Conservation (phyloP, 371 early-diverging fungal genomes). For the Haplosporangium sp. region DNA sequence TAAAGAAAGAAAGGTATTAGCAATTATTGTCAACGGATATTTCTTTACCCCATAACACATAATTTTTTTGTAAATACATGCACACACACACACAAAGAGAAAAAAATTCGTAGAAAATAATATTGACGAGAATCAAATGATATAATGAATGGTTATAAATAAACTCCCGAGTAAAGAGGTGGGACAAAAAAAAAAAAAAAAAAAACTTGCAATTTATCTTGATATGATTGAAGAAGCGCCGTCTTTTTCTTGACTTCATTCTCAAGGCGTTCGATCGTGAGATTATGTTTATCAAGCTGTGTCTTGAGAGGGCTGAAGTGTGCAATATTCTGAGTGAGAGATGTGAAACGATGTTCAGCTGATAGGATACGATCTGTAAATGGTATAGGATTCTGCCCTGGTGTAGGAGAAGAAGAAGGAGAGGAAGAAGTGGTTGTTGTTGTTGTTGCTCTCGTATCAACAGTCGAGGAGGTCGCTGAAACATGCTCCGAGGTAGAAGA, state of each 20-base stretch:
- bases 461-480: not conserved
- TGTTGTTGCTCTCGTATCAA: not conserved
- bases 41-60: not conserved
- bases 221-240: constrained; percentile 34
- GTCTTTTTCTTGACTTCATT: constrained; percentile 47
- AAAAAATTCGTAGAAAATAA: not conserved
- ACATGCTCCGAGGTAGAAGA: not conserved
- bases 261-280: constrained; percentile 47
- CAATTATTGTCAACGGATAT: not conserved
- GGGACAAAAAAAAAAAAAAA: not conserved
- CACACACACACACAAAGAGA: not conserved
- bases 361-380: constrained; percentile 43
- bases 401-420: not conserved
- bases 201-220: constrained; percentile 45
- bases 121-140: not conserved
- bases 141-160: not conserved
- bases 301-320: constrained; percentile 54
- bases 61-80: not conserved
- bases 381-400: not conserved
- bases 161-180: no score
- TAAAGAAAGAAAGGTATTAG: not conserved
- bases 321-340: constrained; percentile 53
- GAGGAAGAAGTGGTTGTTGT: not conserved
- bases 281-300: constrained; percentile 48
- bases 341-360: constrained; percentile 50